Evolutionary conservation across 352 stramenopile genomes (phyloP), one percentile per base, ranked within the genome.

Genomic region (Globisporangium cylindrosporum): DNA sequence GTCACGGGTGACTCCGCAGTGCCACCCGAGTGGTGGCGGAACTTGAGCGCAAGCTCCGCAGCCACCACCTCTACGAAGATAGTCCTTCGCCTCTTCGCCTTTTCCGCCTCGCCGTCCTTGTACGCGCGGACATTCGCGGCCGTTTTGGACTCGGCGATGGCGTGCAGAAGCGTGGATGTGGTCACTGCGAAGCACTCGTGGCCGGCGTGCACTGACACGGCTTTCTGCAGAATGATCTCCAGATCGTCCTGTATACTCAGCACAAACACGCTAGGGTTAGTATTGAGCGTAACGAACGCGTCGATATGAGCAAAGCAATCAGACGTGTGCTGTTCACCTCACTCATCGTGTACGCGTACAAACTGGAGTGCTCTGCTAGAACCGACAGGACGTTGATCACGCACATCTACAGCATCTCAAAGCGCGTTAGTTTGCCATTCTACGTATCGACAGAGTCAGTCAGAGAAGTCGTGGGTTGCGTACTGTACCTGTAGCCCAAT

Each of bases 311-410:
- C n/a, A 69, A 38, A 22, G 15, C 2, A 34, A 41, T 15, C 9
- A 8, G 53, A 66, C 24, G 14, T 20, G 56, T 25, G 12, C 66
- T 8, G 38, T 32, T 55, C 43, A 87, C 77, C 73, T 89, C 78
- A 18, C 67, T 75, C 82, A 92, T 87, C 71, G 79, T 79, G 51
- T 80, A 90, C 7, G 84, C 84, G 57, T 87, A 81, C 15, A 89
- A 56, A 14, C 73, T 61, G 0, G 82, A 90, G 58, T 81, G 73
- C 6, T 85, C 73, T 1, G 71, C 69, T 6, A 92, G 9, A 2
- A 73, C 71, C 34, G 76, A 73, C n/a, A 92, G 70, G 57, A 91
- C 76, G 27, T 63, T 74, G 59, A 88, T 64, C 8, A 71, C 76
- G 8, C 73, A 75, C 10, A 79, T 69, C 77, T 91, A 56, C 9